Evolutionary conservation across 225 moss, liverwort and hornwort species (phyloP), one percentile per base, ranked within the genome.

Genomic region (Physcomitrellopsis africana): DNA sequence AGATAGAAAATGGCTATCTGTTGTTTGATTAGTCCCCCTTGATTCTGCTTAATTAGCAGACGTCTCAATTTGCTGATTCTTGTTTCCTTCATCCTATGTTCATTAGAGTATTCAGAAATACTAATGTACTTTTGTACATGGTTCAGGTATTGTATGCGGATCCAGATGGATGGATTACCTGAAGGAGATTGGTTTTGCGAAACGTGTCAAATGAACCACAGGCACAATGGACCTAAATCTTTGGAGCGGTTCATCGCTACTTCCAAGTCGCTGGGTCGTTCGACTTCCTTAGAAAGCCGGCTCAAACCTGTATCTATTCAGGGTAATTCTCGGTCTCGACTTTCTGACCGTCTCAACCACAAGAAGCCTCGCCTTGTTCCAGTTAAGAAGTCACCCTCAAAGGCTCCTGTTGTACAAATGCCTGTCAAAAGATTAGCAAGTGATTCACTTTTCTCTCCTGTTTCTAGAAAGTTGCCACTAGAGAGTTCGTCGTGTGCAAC

Each of bases 111-210:
- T 41, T 63, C 46, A 7, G n/a, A 53, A 37, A 8, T 22, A 47
- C 58, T 62, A 53, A 51, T 53, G 18, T 72, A 59, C 68, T 72
- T 53, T 17, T 75, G 26, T 84, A 66, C 61, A 51, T 70, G 69
- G 74, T 72, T 27, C 89, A 96, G 96, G 67, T 96, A 96, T 76
- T 96, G 96, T 77, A 96, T 96, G 96, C 89, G 92, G 82, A 76
- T 65, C 56, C 89, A 84, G 46, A 82, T 89, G 65, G 80, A 85
- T 70, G 53, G 79, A 24, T 49, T 94, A 51, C 96, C 94, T 55
- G 92, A 88, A n/a, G 85, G 83, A 46, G 91, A 91, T 67, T 96
- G 96, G 96, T 85, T 77, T 51, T 96, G 96, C 85, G 94, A 96
- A 80, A 85, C 82, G 41, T 96, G 96, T 78, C 88, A 81, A 72